Evolutionary conservation across 805 yeast genomes (phyloP), one percentile per base, ranked within the genome.

Genomic region (Nakazawaea wickerhamii): DNA sequence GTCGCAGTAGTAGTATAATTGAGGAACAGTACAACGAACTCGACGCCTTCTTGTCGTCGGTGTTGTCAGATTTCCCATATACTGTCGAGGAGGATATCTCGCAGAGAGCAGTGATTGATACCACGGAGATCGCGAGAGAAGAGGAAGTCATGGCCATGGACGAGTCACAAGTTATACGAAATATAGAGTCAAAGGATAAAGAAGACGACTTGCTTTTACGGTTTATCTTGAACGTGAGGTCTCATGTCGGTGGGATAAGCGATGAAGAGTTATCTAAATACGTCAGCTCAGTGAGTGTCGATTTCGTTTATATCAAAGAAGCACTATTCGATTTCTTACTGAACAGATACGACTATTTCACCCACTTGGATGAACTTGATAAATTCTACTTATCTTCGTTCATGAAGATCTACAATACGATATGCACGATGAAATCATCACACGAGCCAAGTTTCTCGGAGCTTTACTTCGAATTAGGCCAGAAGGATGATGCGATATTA

Each of bases 161-260:
- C 26, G 45, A 43, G 27, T 43, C 45, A n/a, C 45, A 43, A 19
- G 25, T 43, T n/a, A 22, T 43, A 4, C 42, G 38, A 9, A 43
- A 43, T 23, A 34, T 21, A 3, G 31, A 30, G 4, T 5, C 30
- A 3, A 25, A 28, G 13, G 30, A 18, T 7, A 27, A 38, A 5
- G 41, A 36, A 6, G 45, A 43, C 21, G 30, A 32, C 5, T 27
- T 43, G 18, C 21, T 43, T 10, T 13, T 13, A 11, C 19, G 14
- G 25, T 36, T 41, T 18, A 17, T 41, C 18, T 19, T 20, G 15
- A 36, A n/a, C 13, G 20, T 41, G 25, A 36, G 18, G 26, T 20
- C 27, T 1, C 30, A 30, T 15, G 22, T 8, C 4, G 37, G 27
- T 6, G 31, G n/a, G 10, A 30, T 36, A n/a, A 41, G 36, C 3